Percentiles rank a stretch among this genome's conserved stretches.
Evolutionary conservation across 805 yeast species (phyloP).

Genomic region (Ogataea zsoltii): DNA sequence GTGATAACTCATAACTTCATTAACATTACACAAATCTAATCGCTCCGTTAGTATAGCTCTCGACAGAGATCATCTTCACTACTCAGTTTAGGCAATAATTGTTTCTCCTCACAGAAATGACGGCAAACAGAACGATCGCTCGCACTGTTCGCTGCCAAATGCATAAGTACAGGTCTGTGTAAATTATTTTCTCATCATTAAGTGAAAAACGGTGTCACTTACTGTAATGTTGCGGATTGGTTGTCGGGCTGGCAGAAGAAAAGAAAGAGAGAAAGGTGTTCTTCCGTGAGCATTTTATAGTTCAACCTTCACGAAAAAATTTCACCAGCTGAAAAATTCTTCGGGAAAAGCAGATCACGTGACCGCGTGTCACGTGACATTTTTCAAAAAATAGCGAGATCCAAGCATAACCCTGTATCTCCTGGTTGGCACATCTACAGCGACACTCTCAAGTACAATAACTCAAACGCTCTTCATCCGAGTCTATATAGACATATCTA

Average conservation of each 20-base stretch:
- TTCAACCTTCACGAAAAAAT: not conserved
- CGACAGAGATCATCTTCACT: not conserved
- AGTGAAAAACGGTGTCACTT: no score
- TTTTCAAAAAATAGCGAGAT: no score
- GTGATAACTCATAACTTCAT: slow-evolving; percentile 5
- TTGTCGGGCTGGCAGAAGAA: not conserved
- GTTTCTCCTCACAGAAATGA: slow-evolving; percentile 29
- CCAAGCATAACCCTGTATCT: no score
- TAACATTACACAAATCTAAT: not conserved
- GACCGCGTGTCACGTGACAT: no score
- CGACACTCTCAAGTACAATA: no score
- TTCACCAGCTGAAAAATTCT: not conserved
- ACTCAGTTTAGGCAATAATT: slow-evolving; percentile 25
- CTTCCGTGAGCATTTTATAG: not conserved
- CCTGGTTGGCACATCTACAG: no score
- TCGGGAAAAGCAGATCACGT: no score
- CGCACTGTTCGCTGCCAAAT: slow-evolving; percentile 11
- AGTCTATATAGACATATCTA: no score
- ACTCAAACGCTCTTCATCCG: no score
- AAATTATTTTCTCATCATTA: slow-evolving; percentile 44
- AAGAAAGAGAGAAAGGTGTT: not conserved
- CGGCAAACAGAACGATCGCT: not conserved
- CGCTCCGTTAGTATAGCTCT: no score
- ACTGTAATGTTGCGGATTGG: no score
- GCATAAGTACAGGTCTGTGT: slow-evolving; percentile 64